phyloP scores from a whole-genome alignment of 2,329 filamentous ascomycete genomes.

The Colletotrichum tropicicola region DNA sequence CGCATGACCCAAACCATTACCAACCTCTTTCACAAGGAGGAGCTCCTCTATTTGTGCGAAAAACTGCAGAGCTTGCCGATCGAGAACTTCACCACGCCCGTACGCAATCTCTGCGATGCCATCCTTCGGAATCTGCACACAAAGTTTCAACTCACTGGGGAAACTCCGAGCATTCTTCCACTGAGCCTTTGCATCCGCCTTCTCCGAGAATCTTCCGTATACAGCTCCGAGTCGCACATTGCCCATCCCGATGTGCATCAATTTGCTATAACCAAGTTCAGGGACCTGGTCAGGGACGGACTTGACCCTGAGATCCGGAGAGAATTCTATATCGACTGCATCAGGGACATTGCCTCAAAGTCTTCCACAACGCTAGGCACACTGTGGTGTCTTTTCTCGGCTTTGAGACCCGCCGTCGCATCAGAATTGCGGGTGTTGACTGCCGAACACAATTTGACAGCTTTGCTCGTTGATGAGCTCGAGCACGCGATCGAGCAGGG shows the following conservation, averaged over 20 bases:
- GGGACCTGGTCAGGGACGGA: slow-evolving; percentile 65
- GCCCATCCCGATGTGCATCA: slow-evolving; percentile 70
- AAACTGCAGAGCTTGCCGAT: slow-evolving; percentile 75
- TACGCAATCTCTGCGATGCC: slow-evolving; percentile 69
- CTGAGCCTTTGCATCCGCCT: slow-evolving; percentile 70
- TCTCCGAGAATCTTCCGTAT: slow-evolving; percentile 75
- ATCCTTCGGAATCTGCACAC: slow-evolving; percentile 60
- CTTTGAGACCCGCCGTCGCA: slow-evolving; percentile 55
- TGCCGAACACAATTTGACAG: slow-evolving; percentile 67
- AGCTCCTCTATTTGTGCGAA: slow-evolving; percentile 72
- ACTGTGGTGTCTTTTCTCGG: slow-evolving; percentile 68
- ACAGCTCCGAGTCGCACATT: slow-evolving; percentile 60
- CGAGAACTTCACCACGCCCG: slow-evolving; percentile 66
- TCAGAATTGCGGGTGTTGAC: slow-evolving; percentile 67
- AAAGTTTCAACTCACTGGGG: slow-evolving; percentile 50
- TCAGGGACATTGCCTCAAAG: slow-evolving; percentile 72
- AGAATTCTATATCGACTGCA: slow-evolving; percentile 72
- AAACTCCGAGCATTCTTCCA: slow-evolving; percentile 48
- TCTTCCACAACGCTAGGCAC: slow-evolving; percentile 76
- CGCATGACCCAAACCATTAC: slow-evolving; percentile 65
- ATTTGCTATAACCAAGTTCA: slow-evolving; percentile 70
- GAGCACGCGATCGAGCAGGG: slow-evolving; percentile 60
- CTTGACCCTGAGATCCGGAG: slow-evolving; percentile 64
- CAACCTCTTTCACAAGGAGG: slow-evolving; percentile 55
- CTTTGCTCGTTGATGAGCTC: slow-evolving; percentile 71